These are phyloP conservation scores for Kokia cookei DNA, from an alignment of 441 rosid genomes.

Conservation along the genomic window DNA sequence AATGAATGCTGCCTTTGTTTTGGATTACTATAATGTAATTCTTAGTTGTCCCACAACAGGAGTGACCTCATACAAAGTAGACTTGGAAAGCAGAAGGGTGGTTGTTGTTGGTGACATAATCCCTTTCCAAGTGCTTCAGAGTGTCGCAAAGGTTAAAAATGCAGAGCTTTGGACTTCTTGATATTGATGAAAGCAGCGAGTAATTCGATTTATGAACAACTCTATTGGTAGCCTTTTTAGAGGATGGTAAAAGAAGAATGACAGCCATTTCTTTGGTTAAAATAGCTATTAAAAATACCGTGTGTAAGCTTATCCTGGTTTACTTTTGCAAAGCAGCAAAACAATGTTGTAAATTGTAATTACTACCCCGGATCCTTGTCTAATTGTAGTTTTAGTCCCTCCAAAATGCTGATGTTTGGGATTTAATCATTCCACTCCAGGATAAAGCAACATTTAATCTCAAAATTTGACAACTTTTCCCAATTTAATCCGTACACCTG, in stretches of 20 bases:
- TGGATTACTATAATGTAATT: not conserved
- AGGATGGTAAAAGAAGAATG: not conserved
- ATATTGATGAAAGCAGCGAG: not conserved
- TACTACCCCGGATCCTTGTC: too few relatives aligned
- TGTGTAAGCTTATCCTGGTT: not conserved
- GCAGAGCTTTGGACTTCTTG: conserved; percentile 66
- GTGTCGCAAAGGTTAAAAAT: conserved; percentile 74
- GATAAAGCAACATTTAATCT: too few relatives aligned
- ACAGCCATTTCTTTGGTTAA: not conserved
- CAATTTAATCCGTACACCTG: too few relatives aligned
- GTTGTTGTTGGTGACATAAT: conserved; percentile 74
- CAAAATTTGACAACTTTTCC: too few relatives aligned
- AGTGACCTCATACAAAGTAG: conserved; percentile 80
- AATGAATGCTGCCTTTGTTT: not conserved
- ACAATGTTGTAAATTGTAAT: not conserved
- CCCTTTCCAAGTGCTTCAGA: conserved; percentile 66
- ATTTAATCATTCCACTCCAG: too few relatives aligned
- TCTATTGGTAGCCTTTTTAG: not conserved
- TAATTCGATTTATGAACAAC: too few relatives aligned
- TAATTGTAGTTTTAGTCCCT: too few relatives aligned
- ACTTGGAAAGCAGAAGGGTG: conserved; percentile 84
- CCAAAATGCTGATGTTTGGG: too few relatives aligned
- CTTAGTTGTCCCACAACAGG: conserved; percentile 28
- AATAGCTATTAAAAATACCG: not conserved
- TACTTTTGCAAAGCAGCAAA: not conserved